Evolutionary conservation across 1,139 yeast species (phyloP).

Genomic region (Yamadazyma dushanensis): DNA sequence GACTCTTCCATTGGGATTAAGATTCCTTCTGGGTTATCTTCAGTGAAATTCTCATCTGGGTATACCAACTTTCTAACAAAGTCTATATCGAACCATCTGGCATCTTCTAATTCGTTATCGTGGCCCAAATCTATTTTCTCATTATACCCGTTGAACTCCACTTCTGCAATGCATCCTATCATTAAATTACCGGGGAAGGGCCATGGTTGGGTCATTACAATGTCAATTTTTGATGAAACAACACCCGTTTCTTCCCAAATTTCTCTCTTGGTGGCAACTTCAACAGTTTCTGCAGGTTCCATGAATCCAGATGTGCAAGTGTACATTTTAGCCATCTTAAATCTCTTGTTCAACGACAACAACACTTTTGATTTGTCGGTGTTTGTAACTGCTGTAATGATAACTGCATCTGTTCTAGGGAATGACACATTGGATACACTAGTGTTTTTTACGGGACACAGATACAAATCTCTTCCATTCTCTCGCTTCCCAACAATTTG

Average conservation of each 20-base stretch:
- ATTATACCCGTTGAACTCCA: slow-evolving; percentile 60
- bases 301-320: slow-evolving; percentile 92
- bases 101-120: slow-evolving; percentile 83
- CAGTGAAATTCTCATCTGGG: slow-evolving; percentile 26
- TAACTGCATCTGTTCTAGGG: slow-evolving; percentile 90
- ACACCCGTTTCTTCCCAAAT: slow-evolving; percentile 97
- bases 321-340: slow-evolving; percentile 55
- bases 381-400: slow-evolving; percentile 77
- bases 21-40: slow-evolving; percentile 40
- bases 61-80: slow-evolving; percentile 50
- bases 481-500: slow-evolving; percentile 14
- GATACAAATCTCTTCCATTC: slow-evolving; percentile 21
- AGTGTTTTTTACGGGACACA: slow-evolving; percentile 57
- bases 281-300: slow-evolving; percentile 93
- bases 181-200: slow-evolving; percentile 92
- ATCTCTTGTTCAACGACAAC: slow-evolving; percentile 67
- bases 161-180: slow-evolving; percentile 86
- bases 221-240: slow-evolving; percentile 54
- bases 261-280: slow-evolving; percentile 84
- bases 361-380: slow-evolving; percentile 60
- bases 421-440: slow-evolving; percentile 66
- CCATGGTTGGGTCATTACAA: slow-evolving; percentile 87
- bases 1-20: slow-evolving; percentile 43
- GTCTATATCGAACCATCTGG: slow-evolving; percentile 72
- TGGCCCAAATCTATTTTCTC: slow-evolving; percentile 70